Base-by-base conservation (phyloP, 768 basidiomycete species). In the Pholiota conissans region DNA sequence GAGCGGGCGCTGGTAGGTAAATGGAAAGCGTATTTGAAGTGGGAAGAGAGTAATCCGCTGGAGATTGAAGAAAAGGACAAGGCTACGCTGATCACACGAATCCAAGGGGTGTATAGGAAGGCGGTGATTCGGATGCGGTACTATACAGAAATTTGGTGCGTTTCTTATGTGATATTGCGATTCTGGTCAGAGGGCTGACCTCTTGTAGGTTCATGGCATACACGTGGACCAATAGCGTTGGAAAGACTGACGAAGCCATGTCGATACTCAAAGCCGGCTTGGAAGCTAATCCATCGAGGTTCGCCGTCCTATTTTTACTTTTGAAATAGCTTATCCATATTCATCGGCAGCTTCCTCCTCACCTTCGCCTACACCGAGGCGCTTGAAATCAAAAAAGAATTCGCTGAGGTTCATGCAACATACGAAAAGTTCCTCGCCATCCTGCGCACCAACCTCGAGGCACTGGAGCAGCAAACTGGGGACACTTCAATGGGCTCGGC, bases 31-130 rank as follows among this genome's bases (percentile, higher is more conserved):
- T 98, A 98, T 69, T 74, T 98, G 34, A 94, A 94, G 65, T 98
- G 91, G 91, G 96, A 99, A 72, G 93, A 96, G 71, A 82, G 81
- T 62, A 98, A 99, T 67, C 96, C 95, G 0, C 81, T 98, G 52
- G 93, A 94, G 71, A 84, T 98, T 37, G 93, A 95, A 61, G 90
- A 91, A 51, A 88, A 85, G 66, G 93, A 96, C 63, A 80, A 82
- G 59, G 72, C 77, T 1, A 80, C 81, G 7, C 72, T 97, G 35
- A 78, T 87, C 48, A 79, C 77, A 5, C 81, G 97, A 24, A 79
- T 98, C 10, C 85, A 87, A 65, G 85, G 87, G 45, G 91, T 92
- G 18, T 93, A 97, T 69, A 82, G 89, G 61, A 94, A 96, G 72
- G 95, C 94, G 9, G 77, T 97, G 49, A 87, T 91, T 49, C 84